Evolutionary conservation across 495 filamentous ascomycete species (phyloP).

Genomic region (Tetracladium setigerum): DNA sequence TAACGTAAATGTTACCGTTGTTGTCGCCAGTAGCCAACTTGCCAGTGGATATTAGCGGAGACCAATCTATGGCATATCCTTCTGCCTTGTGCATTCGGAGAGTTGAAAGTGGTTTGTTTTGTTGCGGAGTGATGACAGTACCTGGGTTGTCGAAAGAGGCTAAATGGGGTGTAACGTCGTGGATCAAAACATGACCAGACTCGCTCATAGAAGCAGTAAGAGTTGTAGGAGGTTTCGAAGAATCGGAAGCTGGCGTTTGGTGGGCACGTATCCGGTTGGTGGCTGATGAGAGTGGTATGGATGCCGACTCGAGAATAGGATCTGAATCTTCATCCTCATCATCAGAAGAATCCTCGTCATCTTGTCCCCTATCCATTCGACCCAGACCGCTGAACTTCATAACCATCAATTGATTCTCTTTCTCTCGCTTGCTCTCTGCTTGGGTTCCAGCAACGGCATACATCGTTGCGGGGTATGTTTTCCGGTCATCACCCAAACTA

Average conservation of each 20-base stretch:
- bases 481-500: slow-evolving; percentile 80
- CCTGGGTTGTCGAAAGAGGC: slow-evolving; percentile 83
- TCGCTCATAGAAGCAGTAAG: slow-evolving; percentile 90
- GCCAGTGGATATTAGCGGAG: slow-evolving; percentile 59
- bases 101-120: slow-evolving; percentile 78
- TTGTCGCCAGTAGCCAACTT: slow-evolving; percentile 91
- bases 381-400: slow-evolving; percentile 90
- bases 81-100: slow-evolving; percentile 87
- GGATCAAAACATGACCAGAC: slow-evolving; percentile 78
- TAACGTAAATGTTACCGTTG: slow-evolving; percentile 79
- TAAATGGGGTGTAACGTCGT: slow-evolving; percentile 85
- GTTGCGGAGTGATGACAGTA: slow-evolving; percentile 64
- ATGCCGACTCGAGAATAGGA: slow-evolving; percentile 87
- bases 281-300: slow-evolving; percentile 73
- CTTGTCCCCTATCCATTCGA: slow-evolving; percentile 64
- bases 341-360: slow-evolving; percentile 61
- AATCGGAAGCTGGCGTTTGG: slow-evolving; percentile 61
- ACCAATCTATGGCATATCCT: slow-evolving; percentile 95
- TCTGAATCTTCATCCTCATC: slow-evolving; percentile 72
- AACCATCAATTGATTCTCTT: slow-evolving; percentile 88
- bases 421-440: slow-evolving; percentile 62
- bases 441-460: slow-evolving; percentile 94
- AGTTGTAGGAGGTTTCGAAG: slow-evolving; percentile 64
- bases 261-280: slow-evolving; percentile 89
- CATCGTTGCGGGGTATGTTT: slow-evolving; percentile 83